These are phyloP conservation scores for Coleophoma crateriformis DNA, from an alignment of 2,329 filamentous ascomycete species.

Conservation along the genomic window DNA sequence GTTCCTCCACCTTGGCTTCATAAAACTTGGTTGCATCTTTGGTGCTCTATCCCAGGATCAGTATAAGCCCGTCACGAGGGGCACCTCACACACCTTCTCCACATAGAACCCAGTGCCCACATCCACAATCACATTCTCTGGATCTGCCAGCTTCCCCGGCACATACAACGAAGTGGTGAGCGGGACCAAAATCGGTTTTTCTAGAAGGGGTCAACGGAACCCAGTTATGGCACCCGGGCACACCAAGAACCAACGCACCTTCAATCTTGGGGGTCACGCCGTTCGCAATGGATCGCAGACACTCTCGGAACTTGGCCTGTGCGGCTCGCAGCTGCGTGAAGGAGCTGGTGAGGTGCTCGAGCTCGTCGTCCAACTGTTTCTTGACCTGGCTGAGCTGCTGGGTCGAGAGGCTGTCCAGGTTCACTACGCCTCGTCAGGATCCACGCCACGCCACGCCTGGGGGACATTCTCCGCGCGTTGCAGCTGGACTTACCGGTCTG, in stretches of 20 bases:
- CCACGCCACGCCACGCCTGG: background rate
- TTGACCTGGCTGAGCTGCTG: conserved; percentile 89
- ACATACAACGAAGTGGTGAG: conserved; percentile 94
- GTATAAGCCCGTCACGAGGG: background rate
- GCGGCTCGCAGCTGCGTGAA: conserved; percentile 87
- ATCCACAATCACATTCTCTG: conserved; percentile 79
- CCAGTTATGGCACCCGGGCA: background rate
- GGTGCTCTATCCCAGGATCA: conserved; percentile 34
- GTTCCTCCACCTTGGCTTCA: conserved; percentile 58
- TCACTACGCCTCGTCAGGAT: conserved; percentile 35
- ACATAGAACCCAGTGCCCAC: conserved; percentile 92
- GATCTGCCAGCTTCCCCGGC: conserved; percentile 69
- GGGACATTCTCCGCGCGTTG: background rate
- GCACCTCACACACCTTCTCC: conserved; percentile 62
- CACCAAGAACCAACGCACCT: conserved; percentile 23
- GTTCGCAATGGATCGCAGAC: conserved; percentile 67
- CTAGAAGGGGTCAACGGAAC: conserved; percentile 10
- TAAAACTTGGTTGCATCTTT: conserved; percentile 63
- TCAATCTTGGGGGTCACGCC: conserved; percentile 39
- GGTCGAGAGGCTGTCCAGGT: conserved; percentile 71
- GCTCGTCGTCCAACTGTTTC: conserved; percentile 92
- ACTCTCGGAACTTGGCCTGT: conserved; percentile 89
- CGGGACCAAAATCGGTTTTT: conserved; percentile 74
- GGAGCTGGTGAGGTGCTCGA: conserved; percentile 87
- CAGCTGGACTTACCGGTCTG: background rate